Percentiles rank a stretch among this genome's conserved stretches.
These are phyloP conservation scores for Pyrus pyrifolia DNA, from an alignment of 306 rosid species.

Conservation along the genomic window DNA sequence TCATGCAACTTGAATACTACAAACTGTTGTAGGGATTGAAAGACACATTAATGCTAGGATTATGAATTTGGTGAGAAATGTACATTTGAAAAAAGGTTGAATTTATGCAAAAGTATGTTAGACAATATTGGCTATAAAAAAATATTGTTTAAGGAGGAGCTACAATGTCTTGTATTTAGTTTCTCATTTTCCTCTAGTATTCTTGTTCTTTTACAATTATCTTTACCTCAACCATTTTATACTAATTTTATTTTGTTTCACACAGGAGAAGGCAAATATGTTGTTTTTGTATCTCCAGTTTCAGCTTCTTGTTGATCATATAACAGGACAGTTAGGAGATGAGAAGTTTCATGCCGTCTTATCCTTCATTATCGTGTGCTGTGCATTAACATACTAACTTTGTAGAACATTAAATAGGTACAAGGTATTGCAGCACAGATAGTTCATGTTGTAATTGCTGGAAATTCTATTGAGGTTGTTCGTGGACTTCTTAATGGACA, in stretches of 20 bases:
- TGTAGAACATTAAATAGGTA: slow-evolving; percentile 48
- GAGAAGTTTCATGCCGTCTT: slow-evolving; percentile 50
- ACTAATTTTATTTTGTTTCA: slow-evolving; percentile 19
- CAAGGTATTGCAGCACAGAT: slow-evolving; percentile 81
- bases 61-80: not conserved
- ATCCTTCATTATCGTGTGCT: slow-evolving; percentile 13
- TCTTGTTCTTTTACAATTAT: not conserved
- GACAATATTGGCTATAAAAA: not conserved
- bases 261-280: slow-evolving; percentile 81
- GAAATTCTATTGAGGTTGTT: slow-evolving; percentile 78
- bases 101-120: not conserved
- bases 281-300: slow-evolving; percentile 77
- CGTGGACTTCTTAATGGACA: slow-evolving; percentile 70
- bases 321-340: slow-evolving; percentile 96
- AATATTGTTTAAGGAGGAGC: not conserved
- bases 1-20: not conserved
- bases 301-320: slow-evolving; percentile 93
- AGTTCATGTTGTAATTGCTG: slow-evolving; percentile 74
- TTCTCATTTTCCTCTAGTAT: not conserved
- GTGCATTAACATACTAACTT: slow-evolving; percentile 24
- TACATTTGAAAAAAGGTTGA: not conserved
- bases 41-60: not conserved
- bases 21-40: not conserved
- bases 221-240: not conserved
- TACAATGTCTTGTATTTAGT: slow-evolving; percentile 11